A percentile compares a stretch with the other conserved stretches of the same genome.
Conservation (phyloP, 306 rosid genomes). For the Prunus padus region DNA sequence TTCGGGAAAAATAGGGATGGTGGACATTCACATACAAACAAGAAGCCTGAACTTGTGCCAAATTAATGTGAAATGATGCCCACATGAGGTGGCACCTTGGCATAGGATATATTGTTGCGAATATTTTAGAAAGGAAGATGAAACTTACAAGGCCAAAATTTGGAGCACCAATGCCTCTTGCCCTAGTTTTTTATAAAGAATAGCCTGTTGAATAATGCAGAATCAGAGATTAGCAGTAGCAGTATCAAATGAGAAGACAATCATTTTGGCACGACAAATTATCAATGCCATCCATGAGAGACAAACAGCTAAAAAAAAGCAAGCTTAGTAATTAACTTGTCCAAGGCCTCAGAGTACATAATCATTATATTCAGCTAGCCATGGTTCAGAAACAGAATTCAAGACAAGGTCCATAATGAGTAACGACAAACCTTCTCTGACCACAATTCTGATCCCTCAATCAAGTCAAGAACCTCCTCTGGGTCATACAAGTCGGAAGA, state of each 20-base stretch:
- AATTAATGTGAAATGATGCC: not conserved
- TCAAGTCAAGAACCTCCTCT: slow-evolving; percentile 88
- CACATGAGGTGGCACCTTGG: not conserved
- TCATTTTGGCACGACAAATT: not conserved
- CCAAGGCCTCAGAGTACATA: slow-evolving; percentile 1
- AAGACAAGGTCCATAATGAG: slow-evolving; percentile 26
- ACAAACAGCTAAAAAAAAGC: not conserved
- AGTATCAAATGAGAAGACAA: slow-evolving; percentile 3
- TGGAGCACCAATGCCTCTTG: slow-evolving; percentile 94
- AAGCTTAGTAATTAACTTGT: not conserved
- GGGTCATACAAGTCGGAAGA: slow-evolving; percentile 95
- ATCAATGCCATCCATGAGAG: slow-evolving; percentile 7
- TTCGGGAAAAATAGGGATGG: not conserved
- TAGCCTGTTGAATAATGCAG: slow-evolving; percentile 60
- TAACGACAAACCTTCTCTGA: slow-evolving; percentile 66
- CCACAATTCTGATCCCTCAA: slow-evolving; percentile 96
- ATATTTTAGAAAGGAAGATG: slow-evolving; percentile 14
- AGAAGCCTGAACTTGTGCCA: not conserved
- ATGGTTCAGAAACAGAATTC: slow-evolving; percentile 13
- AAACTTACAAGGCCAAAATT: slow-evolving; percentile 92
- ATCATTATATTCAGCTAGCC: slow-evolving; percentile 19
- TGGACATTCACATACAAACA: not conserved
- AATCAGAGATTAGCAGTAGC: slow-evolving; percentile 22
- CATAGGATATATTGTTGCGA: not conserved
- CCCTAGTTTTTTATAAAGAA: slow-evolving; percentile 92